Evolutionary conservation across 768 basidiomycete species (phyloP).

Genomic region (Trichaptum fuscoviolaceum): DNA sequence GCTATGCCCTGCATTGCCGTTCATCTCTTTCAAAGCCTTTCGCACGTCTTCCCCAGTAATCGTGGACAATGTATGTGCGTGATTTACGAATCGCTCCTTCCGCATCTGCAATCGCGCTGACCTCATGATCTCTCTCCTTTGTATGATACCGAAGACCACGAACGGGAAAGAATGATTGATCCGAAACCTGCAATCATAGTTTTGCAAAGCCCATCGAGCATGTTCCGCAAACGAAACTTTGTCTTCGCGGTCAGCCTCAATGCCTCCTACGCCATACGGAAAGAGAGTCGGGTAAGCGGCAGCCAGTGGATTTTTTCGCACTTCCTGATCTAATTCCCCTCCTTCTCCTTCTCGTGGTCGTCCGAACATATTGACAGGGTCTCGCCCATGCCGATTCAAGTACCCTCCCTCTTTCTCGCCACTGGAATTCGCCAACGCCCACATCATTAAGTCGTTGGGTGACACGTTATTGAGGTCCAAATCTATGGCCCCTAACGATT

Average conservation of each 20-base stretch:
- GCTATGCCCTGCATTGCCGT: not conserved
- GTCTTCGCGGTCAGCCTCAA: conserved; percentile 18
- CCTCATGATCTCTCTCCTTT: conserved; percentile 29
- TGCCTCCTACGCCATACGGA: conserved; percentile 31
- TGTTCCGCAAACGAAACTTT: conserved; percentile 12
- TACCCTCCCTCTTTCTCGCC: conserved; percentile 20
- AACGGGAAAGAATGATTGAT: conserved; percentile 31
- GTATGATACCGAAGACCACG: conserved; percentile 34
- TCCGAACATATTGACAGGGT: conserved; percentile 19
- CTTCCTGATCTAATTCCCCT: not conserved
- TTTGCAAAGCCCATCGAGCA: conserved; percentile 28
- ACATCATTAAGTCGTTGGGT: conserved; percentile 20
- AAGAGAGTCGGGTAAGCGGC: conserved; percentile 27
- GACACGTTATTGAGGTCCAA: conserved; percentile 23
- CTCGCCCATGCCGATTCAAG: conserved; percentile 18
- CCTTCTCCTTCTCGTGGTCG: conserved; percentile 19
- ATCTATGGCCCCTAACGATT: conserved; percentile 22
- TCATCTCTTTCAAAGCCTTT: not conserved
- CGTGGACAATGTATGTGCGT: not conserved
- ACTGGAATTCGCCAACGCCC: conserved; percentile 24
- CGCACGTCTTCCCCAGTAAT: not conserved
- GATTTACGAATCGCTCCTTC: not conserved
- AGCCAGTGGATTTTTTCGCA: conserved; percentile 5
- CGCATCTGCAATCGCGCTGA: not conserved
- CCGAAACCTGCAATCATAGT: conserved; percentile 37